These are phyloP conservation scores for Pseudocohnilembus persalinus DNA, from an alignment of 169 alveolate species.

Conservation along the genomic window DNA sequence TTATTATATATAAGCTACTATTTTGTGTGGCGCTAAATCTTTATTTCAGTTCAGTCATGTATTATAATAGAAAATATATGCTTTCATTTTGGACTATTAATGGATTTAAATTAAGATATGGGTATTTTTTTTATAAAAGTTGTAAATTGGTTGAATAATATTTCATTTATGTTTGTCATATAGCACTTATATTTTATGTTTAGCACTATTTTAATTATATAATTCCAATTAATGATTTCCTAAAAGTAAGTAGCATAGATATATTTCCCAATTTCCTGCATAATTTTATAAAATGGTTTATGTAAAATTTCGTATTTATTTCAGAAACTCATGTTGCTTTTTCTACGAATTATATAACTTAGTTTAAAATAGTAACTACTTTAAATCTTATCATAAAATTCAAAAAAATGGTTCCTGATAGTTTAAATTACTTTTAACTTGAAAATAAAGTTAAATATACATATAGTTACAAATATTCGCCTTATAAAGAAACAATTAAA, in stretches of 20 bases:
- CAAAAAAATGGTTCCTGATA: no score
- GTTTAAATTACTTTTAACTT: no score
- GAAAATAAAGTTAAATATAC: no score
- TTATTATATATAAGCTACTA: background rate
- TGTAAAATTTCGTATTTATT: no score
- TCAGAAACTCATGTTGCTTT: no score
- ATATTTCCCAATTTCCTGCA: background rate
- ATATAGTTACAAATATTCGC: no score
- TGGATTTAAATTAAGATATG: background rate
- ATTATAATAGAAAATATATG: background rate
- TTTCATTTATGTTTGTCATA: background rate
- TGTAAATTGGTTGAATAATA: background rate
- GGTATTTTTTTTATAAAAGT: background rate
- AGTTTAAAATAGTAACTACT: no score
- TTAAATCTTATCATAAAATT: no score
- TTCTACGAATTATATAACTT: no score
- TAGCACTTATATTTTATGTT: no score
- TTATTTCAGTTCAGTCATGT: background rate
- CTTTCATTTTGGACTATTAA: background rate
- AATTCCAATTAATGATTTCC: background rate
- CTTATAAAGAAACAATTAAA: no score
- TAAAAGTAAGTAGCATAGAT: background rate
- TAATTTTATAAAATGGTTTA: background rate
- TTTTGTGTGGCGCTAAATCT: background rate
- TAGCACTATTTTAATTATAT: no score